Base-by-base conservation (phyloP, 2,329 filamentous ascomycete genomes). In the Colletotrichum plurivorum region DNA sequence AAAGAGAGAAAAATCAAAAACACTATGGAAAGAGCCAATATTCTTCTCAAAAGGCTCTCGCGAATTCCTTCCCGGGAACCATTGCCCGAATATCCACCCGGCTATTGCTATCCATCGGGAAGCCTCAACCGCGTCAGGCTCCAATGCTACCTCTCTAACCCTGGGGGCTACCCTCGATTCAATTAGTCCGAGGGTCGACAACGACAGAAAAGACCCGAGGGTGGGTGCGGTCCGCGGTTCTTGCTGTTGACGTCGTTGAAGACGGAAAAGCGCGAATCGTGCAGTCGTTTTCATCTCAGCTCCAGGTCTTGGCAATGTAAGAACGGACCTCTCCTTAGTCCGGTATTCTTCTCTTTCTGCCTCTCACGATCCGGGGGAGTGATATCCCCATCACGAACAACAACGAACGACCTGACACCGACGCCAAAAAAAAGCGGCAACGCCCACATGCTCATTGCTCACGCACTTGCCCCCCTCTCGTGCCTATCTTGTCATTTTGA, bases 71-170 rank as follows among this genome's bases (percentile, higher is more conserved):
- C n/a, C 49, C 49, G 20, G 56, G 46, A 41, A 48, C 25, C 41
- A 56, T 49, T 51, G 60, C 41, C 51, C 60, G 51, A 63, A 63
- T 56, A 43, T 55, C 25, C 27, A 25, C 5, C 15, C 58, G 36
- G 51, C 39, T 12, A 41, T 43, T 27, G 25, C 60, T 49, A 12
- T 36, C 20, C 22, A 56, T 63, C 45, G 51, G 43, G 60, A 63
- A 63, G 43, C 51, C 41, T 63, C 52, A 52, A 56, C 60, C 52
- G 60, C 18, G 41, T 49, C 12, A 18, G 60, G 60, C 27, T 56
- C 60, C 51, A 63, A 49, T 56, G n/a, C 39, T 36, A 8, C 31
- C 31, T 36, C 31, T 12, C 9, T 36, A 36, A 36, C 10, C 31
- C 9, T 3, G 31, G 31, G 31, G 7, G 31, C 31, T 54, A 62